Conservation (phyloP, 768 basidiomycete species). For the Boletus tomentosulus region DNA sequence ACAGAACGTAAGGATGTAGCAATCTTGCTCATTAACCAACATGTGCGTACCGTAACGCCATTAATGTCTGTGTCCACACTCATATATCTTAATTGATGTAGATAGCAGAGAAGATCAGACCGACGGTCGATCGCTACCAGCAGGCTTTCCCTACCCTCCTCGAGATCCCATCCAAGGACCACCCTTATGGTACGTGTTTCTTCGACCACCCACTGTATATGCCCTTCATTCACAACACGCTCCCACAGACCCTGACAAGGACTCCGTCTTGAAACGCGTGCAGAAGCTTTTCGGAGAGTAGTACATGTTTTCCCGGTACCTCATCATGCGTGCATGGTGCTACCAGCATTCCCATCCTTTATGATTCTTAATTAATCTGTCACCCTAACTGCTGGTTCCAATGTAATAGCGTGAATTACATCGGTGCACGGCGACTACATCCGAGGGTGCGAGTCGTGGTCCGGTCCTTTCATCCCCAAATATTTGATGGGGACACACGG, state of each 20-base stretch:
- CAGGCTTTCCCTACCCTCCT: conserved; percentile 95
- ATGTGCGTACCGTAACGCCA: conserved; percentile 51
- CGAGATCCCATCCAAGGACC: conserved; percentile 98
- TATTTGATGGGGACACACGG: conserved; percentile 10
- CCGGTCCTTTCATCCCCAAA: conserved; percentile 6
- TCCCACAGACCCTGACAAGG: conserved; percentile 82
- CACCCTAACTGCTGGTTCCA: conserved; percentile 17
- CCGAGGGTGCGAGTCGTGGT: conserved; percentile 11
- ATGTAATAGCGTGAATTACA: conserved; percentile 25
- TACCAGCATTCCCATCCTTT: conserved; percentile 3
- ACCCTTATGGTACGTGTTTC: conserved; percentile 79
- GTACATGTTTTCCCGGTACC: conserved; percentile 17
- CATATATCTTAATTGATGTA: conserved; percentile 31
- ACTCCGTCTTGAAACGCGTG: conserved; percentile 92
- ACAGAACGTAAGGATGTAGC: conserved; percentile 94
- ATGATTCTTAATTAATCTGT: conserved; percentile 6
- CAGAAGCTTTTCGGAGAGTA: conserved; percentile 95
- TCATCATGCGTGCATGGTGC: conserved; percentile 10
- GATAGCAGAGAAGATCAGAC: conserved; percentile 97
- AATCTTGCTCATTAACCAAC: conserved; percentile 96
- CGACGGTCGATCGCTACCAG: conserved; percentile 91
- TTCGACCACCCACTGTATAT: conserved; percentile 1
- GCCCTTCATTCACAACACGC: conserved; percentile 18
- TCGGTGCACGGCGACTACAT: conserved; percentile 14
- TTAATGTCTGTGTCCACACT: not conserved